Conservation (phyloP, 2,329 filamentous ascomycete genomes). For the Colletotrichum sp. region DNA sequence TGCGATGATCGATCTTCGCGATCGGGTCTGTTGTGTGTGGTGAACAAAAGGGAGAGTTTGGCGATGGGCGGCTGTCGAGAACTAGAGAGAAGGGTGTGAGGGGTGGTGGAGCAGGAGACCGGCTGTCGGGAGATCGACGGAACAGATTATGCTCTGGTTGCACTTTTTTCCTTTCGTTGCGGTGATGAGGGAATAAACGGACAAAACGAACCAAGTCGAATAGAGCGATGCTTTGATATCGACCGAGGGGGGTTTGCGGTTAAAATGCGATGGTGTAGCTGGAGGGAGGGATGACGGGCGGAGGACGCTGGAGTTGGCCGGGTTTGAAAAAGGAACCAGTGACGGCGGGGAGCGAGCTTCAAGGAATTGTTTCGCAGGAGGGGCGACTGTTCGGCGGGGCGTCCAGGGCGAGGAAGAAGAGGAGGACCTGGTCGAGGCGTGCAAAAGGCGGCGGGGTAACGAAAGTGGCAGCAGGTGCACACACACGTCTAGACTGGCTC, state of each 20-base stretch:
- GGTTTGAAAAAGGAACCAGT: conserved; percentile 16
- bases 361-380: conserved; percentile 21
- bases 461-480: conserved; percentile 6
- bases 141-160: neutral
- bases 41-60: neutral
- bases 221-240: neutral
- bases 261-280: neutral
- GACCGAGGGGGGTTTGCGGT: neutral
- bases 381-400: conserved; percentile 16
- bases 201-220: neutral
- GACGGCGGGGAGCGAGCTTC: conserved; percentile 13
- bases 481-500: neutral
- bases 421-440: neutral
- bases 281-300: neutral
- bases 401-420: neutral
- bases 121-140: conserved; percentile 2
- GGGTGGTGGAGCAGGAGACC: neutral
- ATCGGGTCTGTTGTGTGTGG: neutral
- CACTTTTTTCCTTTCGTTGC: neutral
- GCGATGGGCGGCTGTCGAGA: neutral
- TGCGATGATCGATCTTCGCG: conserved; percentile 24
- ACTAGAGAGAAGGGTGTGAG: conserved; percentile 1
- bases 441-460: conserved; percentile 11
- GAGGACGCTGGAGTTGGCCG: neutral
- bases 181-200: neutral